Base-by-base conservation (phyloP, 164 flowering plant genomes). In the Pachysandra terminalis region DNA sequence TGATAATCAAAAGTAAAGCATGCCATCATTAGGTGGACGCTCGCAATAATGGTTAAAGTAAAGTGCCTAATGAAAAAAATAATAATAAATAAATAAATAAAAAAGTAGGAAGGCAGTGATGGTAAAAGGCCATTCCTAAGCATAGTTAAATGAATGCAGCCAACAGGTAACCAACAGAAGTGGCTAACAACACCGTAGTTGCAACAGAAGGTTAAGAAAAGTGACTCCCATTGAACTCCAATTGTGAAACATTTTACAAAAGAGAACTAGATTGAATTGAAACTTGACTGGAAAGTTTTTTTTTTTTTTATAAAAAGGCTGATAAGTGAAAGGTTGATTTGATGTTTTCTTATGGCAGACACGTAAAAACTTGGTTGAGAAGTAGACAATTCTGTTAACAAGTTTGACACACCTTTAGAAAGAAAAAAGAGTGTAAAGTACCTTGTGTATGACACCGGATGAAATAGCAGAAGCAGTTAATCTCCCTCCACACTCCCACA, bases 401-500 rank as follows among this genome's bases (percentile, higher is more conserved):
- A 12, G 28, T 28, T 27, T n/a, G n/a, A n/a, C n/a, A n/a, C n/a
- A n/a, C n/a, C n/a, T n/a, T n/a, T 5, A 37, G 19, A 61, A 19
- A n/a, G 8, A 62, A 45, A 63, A 13, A 2, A 56, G 17, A 7
- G 54, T 3, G 8, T 23, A 52, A 45, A 63, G 57, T 75, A 85
- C 88, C 86, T 81, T 79, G 73, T 85, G 86, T 70, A 85, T 80
- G 59, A 88, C 83, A 71, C 98, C 89, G 65, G 94, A 78, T 23
- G 98, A 86, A 73, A 92, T 90, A 69, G 97, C 97, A 75, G 97
- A 81, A n/a, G 98, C 97, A 75, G 97, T 85, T 63, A 95, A 73
- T 59, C 89, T 73, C 61, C 98, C 98, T 68, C 98, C 99, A 80
- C 97, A 95, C 73, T 92, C 98, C 98, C 98, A 93, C 70, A 93